Evolutionary conservation across 169 alveolate species (phyloP).

Genomic region (Perkinsus chesapeaki): DNA sequence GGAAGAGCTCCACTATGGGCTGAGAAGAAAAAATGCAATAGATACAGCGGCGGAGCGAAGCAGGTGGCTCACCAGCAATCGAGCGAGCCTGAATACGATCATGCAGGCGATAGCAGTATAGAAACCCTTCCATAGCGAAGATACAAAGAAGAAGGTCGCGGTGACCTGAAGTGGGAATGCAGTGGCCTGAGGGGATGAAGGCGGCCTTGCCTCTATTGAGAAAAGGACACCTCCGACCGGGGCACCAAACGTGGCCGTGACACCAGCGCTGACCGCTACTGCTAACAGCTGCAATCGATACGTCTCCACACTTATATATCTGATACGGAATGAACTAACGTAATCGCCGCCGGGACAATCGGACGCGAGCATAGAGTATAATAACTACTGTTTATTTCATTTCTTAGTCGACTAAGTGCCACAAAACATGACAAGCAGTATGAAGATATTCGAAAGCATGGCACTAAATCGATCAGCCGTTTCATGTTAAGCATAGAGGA

Average conservation of each 20-base stretch:
- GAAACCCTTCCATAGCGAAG: slow-evolving; percentile 63
- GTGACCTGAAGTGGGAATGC: slow-evolving; percentile 24
- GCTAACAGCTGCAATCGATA: slow-evolving; percentile 31
- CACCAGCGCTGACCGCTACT: slow-evolving; percentile 66
- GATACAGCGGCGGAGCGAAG: slow-evolving; percentile 23
- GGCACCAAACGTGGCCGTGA: slow-evolving; percentile 64
- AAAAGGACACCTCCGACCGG: slow-evolving; percentile 70
- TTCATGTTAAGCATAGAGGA: no score
- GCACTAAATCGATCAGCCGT: no score
- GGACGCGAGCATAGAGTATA: no score
- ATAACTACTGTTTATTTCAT: no score
- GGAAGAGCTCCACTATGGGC: slow-evolving; percentile 45
- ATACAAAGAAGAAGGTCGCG: slow-evolving; percentile 59
- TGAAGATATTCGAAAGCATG: no score
- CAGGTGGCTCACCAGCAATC: slow-evolving; percentile 8
- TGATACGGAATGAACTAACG: no score
- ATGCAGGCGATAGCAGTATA: slow-evolving; percentile 41
- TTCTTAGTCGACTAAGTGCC: no score
- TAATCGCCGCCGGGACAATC: no score
- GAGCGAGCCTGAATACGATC: slow-evolving; percentile 38
- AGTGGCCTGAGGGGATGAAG: neutral
- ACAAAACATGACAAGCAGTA: no score
- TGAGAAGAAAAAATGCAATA: slow-evolving; percentile 36
- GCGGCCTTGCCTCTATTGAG: slow-evolving; percentile 45
- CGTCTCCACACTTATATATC: neutral